phyloP scores from a whole-genome alignment of 2,329 filamentous ascomycete genomes.

The Botryotinia narcissicola region DNA sequence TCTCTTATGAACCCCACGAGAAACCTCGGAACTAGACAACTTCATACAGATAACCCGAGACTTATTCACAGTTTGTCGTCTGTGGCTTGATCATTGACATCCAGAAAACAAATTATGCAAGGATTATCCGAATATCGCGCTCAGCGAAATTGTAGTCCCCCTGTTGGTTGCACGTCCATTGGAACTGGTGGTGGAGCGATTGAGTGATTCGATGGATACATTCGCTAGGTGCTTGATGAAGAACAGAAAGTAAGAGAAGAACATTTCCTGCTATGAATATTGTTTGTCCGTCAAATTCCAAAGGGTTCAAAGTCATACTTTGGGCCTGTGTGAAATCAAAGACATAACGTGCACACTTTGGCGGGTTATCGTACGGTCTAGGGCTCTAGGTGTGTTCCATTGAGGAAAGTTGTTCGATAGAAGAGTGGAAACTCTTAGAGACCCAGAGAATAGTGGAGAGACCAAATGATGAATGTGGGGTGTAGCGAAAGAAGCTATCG shows the following conservation, averaged over 20 bases:
- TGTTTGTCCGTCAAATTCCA: background rate
- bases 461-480: background rate
- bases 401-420: background rate
- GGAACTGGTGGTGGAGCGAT: constrained; percentile 4
- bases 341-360: background rate
- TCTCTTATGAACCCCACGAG: background rate
- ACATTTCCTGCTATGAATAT: background rate
- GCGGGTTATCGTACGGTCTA: background rate
- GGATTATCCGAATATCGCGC: constrained; percentile 10
- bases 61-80: background rate
- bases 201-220: background rate
- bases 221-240: background rate
- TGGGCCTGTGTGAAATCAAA: background rate
- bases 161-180: constrained; percentile 3
- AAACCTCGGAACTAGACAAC: constrained; percentile 7
- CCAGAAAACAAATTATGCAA: background rate
- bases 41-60: constrained; percentile 7
- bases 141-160: background rate
- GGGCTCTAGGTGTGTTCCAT: background rate
- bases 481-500: constrained; percentile 3
- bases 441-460: constrained; percentile 2
- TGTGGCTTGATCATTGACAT: constrained; percentile 6
- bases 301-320: background rate
- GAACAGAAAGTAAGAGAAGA: background rate
- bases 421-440: background rate